A percentile compares a stretch with the other conserved stretches of the same genome.
phyloP scores from a whole-genome alignment of 176 grass and related monocot genomes.

The Tuctoria greenei region DNA sequence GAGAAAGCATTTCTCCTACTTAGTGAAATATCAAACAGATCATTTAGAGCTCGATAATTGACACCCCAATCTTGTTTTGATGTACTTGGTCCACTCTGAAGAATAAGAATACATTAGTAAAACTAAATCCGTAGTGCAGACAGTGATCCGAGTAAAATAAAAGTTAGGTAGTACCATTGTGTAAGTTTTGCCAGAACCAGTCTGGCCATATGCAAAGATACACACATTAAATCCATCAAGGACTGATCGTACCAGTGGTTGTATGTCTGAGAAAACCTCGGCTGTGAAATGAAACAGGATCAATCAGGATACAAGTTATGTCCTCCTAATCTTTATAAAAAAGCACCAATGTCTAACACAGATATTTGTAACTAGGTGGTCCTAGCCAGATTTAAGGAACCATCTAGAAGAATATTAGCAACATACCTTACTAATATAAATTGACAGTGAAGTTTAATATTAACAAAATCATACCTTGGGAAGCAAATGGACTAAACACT shows the following conservation, averaged over 20 bases:
- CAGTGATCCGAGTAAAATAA: background rate
- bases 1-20: slow-evolving; percentile 80
- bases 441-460: background rate
- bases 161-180: slow-evolving; percentile 68
- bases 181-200: slow-evolving; percentile 98
- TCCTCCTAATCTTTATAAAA: background rate
- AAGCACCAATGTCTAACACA: background rate
- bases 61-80: slow-evolving; percentile 95
- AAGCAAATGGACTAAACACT: slow-evolving; percentile 59
- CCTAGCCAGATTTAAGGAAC: background rate
- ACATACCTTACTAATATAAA: background rate
- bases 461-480: slow-evolving; percentile 63
- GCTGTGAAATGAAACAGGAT: slow-evolving; percentile 40
- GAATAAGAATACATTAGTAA: slow-evolving; percentile 20
- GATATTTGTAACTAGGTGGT: background rate
- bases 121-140: background rate
- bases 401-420: background rate
- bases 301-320: background rate
- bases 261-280: slow-evolving; percentile 90
- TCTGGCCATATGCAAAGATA: slow-evolving; percentile 99
- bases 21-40: slow-evolving; percentile 86
- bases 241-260: slow-evolving; percentile 82
- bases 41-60: slow-evolving; percentile 94
- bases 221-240: slow-evolving; percentile 94
- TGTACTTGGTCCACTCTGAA: slow-evolving; percentile 80